Base-by-base conservation (phyloP, 2,329 filamentous ascomycete species). In the Parastagonospora avenae region DNA sequence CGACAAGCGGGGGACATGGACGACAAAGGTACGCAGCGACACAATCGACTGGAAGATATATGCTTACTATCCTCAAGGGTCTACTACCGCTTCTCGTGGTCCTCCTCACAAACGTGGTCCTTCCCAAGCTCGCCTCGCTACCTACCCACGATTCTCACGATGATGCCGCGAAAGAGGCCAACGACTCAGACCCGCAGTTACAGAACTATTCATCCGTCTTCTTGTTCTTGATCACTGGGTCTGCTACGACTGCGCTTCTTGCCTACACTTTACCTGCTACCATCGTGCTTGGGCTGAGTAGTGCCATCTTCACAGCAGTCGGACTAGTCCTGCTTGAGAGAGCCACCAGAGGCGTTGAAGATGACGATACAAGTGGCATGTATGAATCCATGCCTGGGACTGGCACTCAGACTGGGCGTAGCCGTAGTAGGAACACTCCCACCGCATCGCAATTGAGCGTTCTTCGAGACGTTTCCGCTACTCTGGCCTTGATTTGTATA, bases 1-100 rank as follows among this genome's bases (percentile, higher is more conserved):
- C 55, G 75, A 77, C 53, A 73, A 71, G 44, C 66, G 73, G 52
- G 74, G 73, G 35, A 71, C 77, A n/a, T 75, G 76, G 72, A 74
- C 74, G 67, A 74, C 74, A 16, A 78, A 80, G 74, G 78, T 79
- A 61, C 37, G 10, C 16, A 37, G n/a, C n/a, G 37, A 28, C 15
- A 24, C 14, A 5, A 1, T 27, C 2, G 12, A 24, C 9, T 30
- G n/a, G 2, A 4, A 4, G 2, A 2, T 24, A n/a, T 7, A 19
- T 36, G 35, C 42, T 64, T 40, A 64, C 42, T 8, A 2, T 10
- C 4, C 2, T 27, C n/a, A 42, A 75, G 73, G 66, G 67, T 29
- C 50, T 75, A 2, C 60, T 76, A 11, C 72, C 73, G 2, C 54
- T 70, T 24, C 56, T 74, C 27, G 60, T 67, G 8, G 66, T 63